Evolutionary conservation across 768 basidiomycete species (phyloP), one percentile per base, ranked within the genome.

Genomic region (Coprinellus micaceus): DNA sequence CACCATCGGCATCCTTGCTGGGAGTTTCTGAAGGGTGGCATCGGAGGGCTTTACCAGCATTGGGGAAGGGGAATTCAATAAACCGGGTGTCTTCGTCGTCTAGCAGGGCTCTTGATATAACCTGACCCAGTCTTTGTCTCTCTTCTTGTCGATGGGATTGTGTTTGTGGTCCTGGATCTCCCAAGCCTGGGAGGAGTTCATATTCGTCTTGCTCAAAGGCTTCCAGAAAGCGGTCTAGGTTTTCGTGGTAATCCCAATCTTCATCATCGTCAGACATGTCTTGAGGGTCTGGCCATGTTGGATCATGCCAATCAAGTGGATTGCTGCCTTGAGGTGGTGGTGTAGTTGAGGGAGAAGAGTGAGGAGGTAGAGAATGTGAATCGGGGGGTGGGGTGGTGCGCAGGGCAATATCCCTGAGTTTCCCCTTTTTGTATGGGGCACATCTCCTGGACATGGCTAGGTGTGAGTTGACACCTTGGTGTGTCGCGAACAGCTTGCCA

Each of bases 401-500:
- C 5, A 40, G 9, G 6, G 41, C n/a, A 19, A 43, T 43, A 5
- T 54, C 60, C 60, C 37, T 58, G 45, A n/a, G 44, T 30, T 60
- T 60, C 30, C 59, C 59, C n/a, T 39, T 43, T 12, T 52, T n/a
- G 30, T 60, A 61, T 46, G 57, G 54, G 1, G 37, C 49, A 51
- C 60, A 61, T 12, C 40, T 15, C 15, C 2, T 13, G 17, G 59
- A 26, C 19, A 36, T 54, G 24, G 25, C 7, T 33, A 54, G 37
- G 26, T 54, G 53, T 5, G 39, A 4, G 26, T 54, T 54, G 13
- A 26, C 22, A 21, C 53, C 53, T 44, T 30, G 17, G 4, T 4
- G 6, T 22, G 37, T 54, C n/a, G 6, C 4, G 25, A 54, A 54
- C 4, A 52, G 15, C 29, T 25, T 6, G 6, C 46, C 46, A 48